phyloP scores from a whole-genome alignment of 108 stramenopile genomes.

The Cyclotella choctawhatcheeana region DNA sequence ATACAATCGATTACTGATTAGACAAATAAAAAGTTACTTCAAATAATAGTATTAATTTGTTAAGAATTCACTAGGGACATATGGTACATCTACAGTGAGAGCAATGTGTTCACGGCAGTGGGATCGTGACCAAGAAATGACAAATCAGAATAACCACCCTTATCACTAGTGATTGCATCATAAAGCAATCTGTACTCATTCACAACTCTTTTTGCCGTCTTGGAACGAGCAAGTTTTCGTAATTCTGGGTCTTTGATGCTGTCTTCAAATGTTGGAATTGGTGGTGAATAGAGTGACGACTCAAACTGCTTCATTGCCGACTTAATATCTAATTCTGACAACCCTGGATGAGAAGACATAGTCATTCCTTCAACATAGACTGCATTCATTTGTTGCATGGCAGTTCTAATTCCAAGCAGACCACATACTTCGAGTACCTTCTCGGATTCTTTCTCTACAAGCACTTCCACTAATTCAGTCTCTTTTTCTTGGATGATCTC shows the following conservation, averaged over 20 bases:
- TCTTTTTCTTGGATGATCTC: slow-evolving; percentile 61
- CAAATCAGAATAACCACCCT: slow-evolving; percentile 79
- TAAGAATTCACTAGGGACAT: background rate
- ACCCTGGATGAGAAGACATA: slow-evolving; percentile 81
- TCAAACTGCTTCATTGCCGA: slow-evolving; percentile 80
- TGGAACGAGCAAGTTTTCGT: slow-evolving; percentile 68
- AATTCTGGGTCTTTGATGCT: slow-evolving; percentile 79
- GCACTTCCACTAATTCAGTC: slow-evolving; percentile 57
- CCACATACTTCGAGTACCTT: slow-evolving; percentile 76
- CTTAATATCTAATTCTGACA: slow-evolving; percentile 64
- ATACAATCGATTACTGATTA: slow-evolving; percentile 20
- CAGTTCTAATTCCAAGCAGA: slow-evolving; percentile 53
- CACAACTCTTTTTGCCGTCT: slow-evolving; percentile 70
- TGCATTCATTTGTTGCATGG: slow-evolving; percentile 55
- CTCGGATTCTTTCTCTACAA: slow-evolving; percentile 66
- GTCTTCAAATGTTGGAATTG: slow-evolving; percentile 80
- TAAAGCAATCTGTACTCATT: slow-evolving; percentile 63
- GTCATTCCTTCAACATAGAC: slow-evolving; percentile 73
- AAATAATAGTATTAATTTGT: no score
- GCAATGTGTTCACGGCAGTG: slow-evolving; percentile 75
- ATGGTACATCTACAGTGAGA: slow-evolving; percentile 39
- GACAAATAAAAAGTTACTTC: background rate
- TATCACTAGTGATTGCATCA: slow-evolving; percentile 58
- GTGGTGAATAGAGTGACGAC: slow-evolving; percentile 79
- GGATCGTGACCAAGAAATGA: slow-evolving; percentile 78